phyloP scores from a whole-genome alignment of 768 basidiomycete genomes.

The Termitomyces titanicus region DNA sequence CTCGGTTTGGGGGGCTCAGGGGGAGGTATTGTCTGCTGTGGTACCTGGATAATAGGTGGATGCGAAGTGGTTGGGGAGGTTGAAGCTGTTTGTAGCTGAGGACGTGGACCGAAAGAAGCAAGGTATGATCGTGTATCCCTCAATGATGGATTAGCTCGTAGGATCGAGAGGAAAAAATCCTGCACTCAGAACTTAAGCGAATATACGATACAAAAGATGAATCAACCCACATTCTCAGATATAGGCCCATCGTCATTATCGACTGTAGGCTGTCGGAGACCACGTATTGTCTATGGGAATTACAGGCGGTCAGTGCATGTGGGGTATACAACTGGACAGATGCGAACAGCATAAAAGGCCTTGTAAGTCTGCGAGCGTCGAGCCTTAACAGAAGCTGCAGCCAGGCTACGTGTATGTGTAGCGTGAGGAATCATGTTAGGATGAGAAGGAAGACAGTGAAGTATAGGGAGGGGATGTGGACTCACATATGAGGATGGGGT shows the following conservation, averaged over 20 bases:
- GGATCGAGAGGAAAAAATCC: constrained; percentile 96
- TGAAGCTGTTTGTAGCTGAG: constrained; percentile 29
- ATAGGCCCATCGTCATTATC: constrained; percentile 37
- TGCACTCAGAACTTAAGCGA: constrained; percentile 28
- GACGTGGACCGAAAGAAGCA: constrained; percentile 81
- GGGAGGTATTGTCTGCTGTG: constrained; percentile 31
- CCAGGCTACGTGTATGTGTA: constrained; percentile 27
- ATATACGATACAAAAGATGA: constrained; percentile 8
- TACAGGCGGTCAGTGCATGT: constrained; percentile 10
- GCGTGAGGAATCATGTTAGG: constrained; percentile 35
- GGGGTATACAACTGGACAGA: not conserved
- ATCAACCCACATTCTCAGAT: constrained; percentile 48
- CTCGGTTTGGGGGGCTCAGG: constrained; percentile 39
- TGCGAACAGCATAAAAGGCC: constrained; percentile 56
- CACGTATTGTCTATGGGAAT: constrained; percentile 36
- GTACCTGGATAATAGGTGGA: constrained; percentile 20
- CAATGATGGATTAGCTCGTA: constrained; percentile 87
- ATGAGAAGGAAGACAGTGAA: constrained; percentile 9
- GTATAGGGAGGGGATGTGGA: constrained; percentile 20
- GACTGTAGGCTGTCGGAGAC: constrained; percentile 29
- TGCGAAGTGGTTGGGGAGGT: constrained; percentile 21
- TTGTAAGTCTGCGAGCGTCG: constrained; percentile 39
- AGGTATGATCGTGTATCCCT: constrained; percentile 90
- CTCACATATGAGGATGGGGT: constrained; percentile 21
- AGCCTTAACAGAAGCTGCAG: constrained; percentile 29